A percentile compares a stretch with the other conserved stretches of the same genome.
phyloP scores from a whole-genome alignment of 805 yeast species.

The Metschnikowia similis region DNA sequence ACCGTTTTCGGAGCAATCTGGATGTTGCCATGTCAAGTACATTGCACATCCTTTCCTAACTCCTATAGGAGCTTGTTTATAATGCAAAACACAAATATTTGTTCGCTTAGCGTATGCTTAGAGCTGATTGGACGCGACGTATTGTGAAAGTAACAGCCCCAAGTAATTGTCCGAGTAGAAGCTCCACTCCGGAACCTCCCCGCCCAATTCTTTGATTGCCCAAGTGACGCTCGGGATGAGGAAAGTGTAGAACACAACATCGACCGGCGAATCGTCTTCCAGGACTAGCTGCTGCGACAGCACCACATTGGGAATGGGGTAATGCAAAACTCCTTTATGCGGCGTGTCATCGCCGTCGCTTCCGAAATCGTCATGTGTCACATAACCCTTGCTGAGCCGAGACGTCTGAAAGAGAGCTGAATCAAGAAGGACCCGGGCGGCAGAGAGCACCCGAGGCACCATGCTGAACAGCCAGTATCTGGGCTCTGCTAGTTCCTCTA shows the following conservation, averaged over 20 bases:
- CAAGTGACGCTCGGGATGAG: slow-evolving; percentile 38
- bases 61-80: neutral
- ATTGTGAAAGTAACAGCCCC: slow-evolving; percentile 33
- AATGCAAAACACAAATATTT: neutral
- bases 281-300: slow-evolving; percentile 41
- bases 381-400: slow-evolving; percentile 60
- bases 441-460: neutral
- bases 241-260: slow-evolving; percentile 77
- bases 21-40: no score
- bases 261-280: slow-evolving; percentile 38
- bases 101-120: neutral
- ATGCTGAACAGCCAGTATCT: neutral
- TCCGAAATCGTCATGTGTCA: slow-evolving; percentile 82
- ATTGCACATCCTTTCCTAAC: no score
- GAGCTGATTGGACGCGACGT: slow-evolving; percentile 15
- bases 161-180: slow-evolving; percentile 31
- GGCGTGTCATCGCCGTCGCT: slow-evolving; percentile 79
- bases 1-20: no score
- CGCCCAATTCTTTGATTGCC: slow-evolving; percentile 29
- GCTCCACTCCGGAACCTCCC: slow-evolving; percentile 15
- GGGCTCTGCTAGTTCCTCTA: neutral
- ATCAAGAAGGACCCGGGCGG: neutral
- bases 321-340: slow-evolving; percentile 56
- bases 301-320: slow-evolving; percentile 75
- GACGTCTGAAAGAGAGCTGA: neutral